Evolutionary conservation across 495 filamentous ascomycete species (phyloP), one percentile per base, ranked within the genome.

Genomic region (Cladorrhinum samala): DNA sequence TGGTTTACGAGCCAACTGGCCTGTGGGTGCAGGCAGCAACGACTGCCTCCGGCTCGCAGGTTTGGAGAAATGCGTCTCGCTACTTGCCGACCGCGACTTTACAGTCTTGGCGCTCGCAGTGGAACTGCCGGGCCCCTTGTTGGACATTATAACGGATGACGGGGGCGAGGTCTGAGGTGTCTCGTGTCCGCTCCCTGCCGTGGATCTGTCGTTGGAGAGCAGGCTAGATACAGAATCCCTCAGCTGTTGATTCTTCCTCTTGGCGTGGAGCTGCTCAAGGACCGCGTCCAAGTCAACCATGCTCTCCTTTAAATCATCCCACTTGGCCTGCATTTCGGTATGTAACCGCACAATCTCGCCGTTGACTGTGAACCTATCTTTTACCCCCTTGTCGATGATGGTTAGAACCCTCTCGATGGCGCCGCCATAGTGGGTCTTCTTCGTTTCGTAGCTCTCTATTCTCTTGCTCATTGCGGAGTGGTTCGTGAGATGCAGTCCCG

Each of bases 221-320:
- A 96, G 87, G 59, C 85, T 95, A 2, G 91, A 96, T 49, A 97
- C 86, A 0, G 92, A 97, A 66, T 97, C 93, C 25, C 93, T 84
- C 49, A 96, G 76, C 53, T 86, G 88, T 63, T 93, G 88, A 25
- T 74, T 80, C 47, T 74, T 75, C 58, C 81, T 78, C 40, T 86
- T 81, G 16, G 74, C 65, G 41, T 83, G 76, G 3, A 91, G 71
- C 46, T 95, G 88, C 44, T 91, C 86, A 21, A 96, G 62, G 14
- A 77, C 73, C 17, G 76, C 50, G 69, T 95, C 87, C 73, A 93
- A 81, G 13, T 89, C 84, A 33, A 72, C 77, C 70, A 93, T 89
- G 50, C 86, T 79, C 7, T 81, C 78, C 56, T 88, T 88, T 45
- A 95, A 72, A 3, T 83, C 81, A 54, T 84, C 80, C 78, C 89